Base-by-base conservation (phyloP, 305 asterid species). In the Fraxinus ornus region DNA sequence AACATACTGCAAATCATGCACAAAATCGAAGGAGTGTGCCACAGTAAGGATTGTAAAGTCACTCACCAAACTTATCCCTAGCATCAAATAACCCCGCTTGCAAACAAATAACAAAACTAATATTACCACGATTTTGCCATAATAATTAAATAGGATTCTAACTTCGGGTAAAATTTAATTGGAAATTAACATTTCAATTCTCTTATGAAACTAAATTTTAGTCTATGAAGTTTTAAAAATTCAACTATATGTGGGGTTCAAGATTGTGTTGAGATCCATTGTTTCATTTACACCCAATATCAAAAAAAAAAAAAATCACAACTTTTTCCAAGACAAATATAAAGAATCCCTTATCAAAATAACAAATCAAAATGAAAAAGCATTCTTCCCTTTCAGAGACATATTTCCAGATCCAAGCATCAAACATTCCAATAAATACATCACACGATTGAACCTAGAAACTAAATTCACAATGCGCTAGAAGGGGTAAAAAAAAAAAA, bases 401-500 rank as follows among this genome's bases (percentile, higher is more conserved):
- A 41, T 4, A 32, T 44, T 13, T 21, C 49, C 19, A 78, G 83
- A 86, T 83, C 85, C 83, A 15, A 81, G 64, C 78, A 86, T 64
- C 79, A 79, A 84, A 74, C 28, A 22, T 78, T 75, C 41, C 72
- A 66, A 64, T 64, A 5, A 79, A 79, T 6, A 12, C 64, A 7
- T 15, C 4, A 81, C 24, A 13, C 55, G 57, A 4, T 62, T 35
- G 60, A 81, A 62, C 62, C 44, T 68, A 64, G 39, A 26, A 71
- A 70, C 84, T 44, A 1, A 78, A 73, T 83, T 75, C 30, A 81
- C 75, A 83, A 79, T 79, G 84, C 24, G 60, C 73, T 19, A 64
- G 73, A 64, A 64, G 3, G 10, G 5, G 1, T n/a, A n/a, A n/a
- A 0, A 19, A 19, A 36, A 36, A 36, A 10, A 41, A 2, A 21